Percentiles rank a stretch among this genome's conserved stretches.
Conservation (phyloP, 23 red algal species). For the Pyropia yezoensis region DNA sequence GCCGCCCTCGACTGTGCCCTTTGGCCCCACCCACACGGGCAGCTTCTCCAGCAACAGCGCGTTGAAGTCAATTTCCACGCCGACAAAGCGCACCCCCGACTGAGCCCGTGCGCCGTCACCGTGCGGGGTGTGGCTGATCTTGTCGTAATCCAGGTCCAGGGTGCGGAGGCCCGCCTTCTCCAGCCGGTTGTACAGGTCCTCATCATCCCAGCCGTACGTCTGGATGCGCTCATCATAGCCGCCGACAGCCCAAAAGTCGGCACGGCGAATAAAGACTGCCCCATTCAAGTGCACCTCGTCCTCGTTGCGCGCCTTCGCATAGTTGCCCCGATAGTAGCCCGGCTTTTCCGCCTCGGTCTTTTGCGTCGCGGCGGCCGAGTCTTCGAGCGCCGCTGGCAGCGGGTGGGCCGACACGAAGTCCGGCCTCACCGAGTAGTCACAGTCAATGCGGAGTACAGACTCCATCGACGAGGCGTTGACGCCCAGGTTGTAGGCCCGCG, state of each 20-base stretch:
- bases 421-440: neutral
- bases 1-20: slow-evolving; percentile 21
- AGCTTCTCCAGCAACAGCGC: slow-evolving; percentile 54
- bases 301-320: slow-evolving; percentile 39
- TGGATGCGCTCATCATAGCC: slow-evolving; percentile 77
- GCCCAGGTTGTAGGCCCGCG: slow-evolving; percentile 5
- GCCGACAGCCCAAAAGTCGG: slow-evolving; percentile 33
- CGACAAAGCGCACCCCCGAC: slow-evolving; percentile 34
- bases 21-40: slow-evolving; percentile 15
- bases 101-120: slow-evolving; percentile 36
- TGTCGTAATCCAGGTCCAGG: slow-evolving; percentile 30
- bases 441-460: slow-evolving; percentile 1
- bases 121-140: slow-evolving; percentile 31
- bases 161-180: slow-evolving; percentile 9
- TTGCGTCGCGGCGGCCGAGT: too few species aligned
- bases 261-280: slow-evolving; percentile 23
- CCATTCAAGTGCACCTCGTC: slow-evolving; percentile 71
- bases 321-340: slow-evolving; percentile 40
- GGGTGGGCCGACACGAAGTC: neutral
- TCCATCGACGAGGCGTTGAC: neutral
- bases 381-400: neutral
- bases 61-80: slow-evolving; percentile 61
- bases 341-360: neutral
- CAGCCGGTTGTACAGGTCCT: slow-evolving; percentile 67
- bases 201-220: slow-evolving; percentile 66